Evolutionary conservation across 495 filamentous ascomycete species (phyloP), one percentile per base, ranked within the genome.

Genomic region (Massariosphaeria phaeospora): DNA sequence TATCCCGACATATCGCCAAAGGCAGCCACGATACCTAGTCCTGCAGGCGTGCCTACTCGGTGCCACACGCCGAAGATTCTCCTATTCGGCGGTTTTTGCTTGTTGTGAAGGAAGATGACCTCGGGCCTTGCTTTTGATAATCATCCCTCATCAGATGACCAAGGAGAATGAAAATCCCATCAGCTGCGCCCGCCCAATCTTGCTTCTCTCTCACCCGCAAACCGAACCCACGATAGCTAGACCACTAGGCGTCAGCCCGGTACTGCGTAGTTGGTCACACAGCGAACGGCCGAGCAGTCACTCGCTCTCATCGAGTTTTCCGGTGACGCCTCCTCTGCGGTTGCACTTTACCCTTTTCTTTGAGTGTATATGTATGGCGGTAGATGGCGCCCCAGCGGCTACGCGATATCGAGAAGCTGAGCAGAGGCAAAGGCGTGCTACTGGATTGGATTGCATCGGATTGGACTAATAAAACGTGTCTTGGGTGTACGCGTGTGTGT

Each of bases 141-240:
- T 34, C 17, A 49, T 48, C 9, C 47, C 31, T 50, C 47, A 39
- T 50, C 47, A 50, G 47, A 50, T 50, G 47, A 50, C 47, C 47
- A 26, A 24, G 20, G 25, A 25, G 18, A 9, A 23, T 15, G n/a
- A n/a, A n/a, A n/a, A n/a, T n/a, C n/a, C n/a, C n/a, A n/a, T n/a
- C n/a, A n/a, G n/a, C n/a, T n/a, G n/a, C n/a, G n/a, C n/a, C n/a
- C 23, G 40, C 20, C 20, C 23, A 8, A 3, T 23, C 40, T 10
- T 25, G 6, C 36, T 20, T 15, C 31, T 25, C 13, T 35, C 47
- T 25, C 27, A 27, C 34, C 11, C 35, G 38, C 18, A 25, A 13
- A n/a, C 33, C 47, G 18, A 40, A 31, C 38, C 47, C 4, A 15
- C 47, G 40, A 50, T 35, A 35, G 47, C 31, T 23, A 24, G 18